Evolutionary conservation across 2,329 filamentous ascomycete genomes (phyloP).

Genomic region (Botrytis tulipae): DNA sequence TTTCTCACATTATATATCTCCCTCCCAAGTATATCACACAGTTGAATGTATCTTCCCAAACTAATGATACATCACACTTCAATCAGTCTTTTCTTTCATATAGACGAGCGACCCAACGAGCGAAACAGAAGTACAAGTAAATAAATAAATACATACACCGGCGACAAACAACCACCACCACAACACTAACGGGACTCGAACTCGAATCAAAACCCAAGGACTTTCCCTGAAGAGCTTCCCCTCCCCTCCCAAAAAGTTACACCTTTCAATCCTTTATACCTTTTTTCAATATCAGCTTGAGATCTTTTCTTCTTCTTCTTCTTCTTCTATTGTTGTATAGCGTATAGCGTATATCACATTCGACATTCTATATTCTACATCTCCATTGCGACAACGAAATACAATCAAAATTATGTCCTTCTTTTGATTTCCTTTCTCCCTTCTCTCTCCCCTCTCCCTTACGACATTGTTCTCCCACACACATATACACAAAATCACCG

Average conservation of each 20-base stretch:
- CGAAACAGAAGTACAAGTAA: not conserved
- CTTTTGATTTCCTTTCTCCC: not conserved
- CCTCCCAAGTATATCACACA: not conserved
- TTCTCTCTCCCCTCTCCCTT: not conserved
- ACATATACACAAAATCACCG: not conserved
- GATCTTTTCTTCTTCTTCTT: not conserved
- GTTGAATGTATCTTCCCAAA: not conserved
- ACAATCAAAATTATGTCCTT: conserved; percentile 1
- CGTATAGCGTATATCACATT: conserved; percentile 8
- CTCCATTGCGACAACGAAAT: not conserved
- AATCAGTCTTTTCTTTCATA: not conserved
- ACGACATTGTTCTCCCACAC: not conserved
- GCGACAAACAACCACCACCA: not conserved
- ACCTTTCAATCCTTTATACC: not conserved
- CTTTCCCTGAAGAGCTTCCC: not conserved
- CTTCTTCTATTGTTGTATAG: not conserved
- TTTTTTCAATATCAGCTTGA: not conserved
- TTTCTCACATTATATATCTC: not conserved
- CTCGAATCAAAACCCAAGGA: not conserved
- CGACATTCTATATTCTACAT: not conserved
- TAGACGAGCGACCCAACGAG: not conserved
- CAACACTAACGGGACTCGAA: not conserved
- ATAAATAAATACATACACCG: not conserved
- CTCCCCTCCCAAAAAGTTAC: not conserved
- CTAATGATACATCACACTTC: not conserved